Conservation (phyloP, 2,329 filamentous ascomycete species). For the Tolypocladium album region DNA sequence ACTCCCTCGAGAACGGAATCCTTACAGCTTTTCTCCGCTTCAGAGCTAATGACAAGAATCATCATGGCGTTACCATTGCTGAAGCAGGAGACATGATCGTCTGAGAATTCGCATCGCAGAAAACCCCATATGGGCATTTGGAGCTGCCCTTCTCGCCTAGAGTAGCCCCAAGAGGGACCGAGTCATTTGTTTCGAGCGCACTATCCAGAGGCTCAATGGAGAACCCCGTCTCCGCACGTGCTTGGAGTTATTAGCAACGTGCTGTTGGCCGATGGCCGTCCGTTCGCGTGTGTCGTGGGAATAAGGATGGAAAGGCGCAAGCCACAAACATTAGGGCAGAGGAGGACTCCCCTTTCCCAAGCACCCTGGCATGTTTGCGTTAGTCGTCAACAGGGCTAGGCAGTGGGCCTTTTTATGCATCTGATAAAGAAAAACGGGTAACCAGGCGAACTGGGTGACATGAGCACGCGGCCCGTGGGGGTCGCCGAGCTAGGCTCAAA, state of each 20-base stretch:
- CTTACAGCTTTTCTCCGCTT: neutral
- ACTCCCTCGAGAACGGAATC: neutral
- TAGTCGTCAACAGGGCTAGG: neutral
- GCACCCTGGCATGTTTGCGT: neutral
- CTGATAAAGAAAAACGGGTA: neutral
- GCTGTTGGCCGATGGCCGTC: neutral
- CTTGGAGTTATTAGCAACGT: too few species aligned
- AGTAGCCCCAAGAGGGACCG: too few species aligned
- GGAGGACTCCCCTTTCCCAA: neutral
- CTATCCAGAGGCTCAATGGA: too few species aligned
- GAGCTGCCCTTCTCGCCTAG: too few species aligned
- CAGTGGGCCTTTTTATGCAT: neutral
- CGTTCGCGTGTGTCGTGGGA: neutral
- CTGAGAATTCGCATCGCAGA: neutral
- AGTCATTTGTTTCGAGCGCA: too few species aligned
- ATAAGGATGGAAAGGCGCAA: neutral
- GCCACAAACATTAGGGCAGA: neutral
- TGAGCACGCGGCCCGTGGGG: neutral
- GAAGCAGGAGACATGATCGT: neutral
- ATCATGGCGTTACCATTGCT: neutral
- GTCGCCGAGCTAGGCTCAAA: neutral
- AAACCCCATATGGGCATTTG: too few species aligned
- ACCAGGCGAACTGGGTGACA: neutral
- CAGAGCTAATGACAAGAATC: neutral
- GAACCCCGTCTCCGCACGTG: too few species aligned